Percentiles rank a stretch among this genome's conserved stretches.
These are phyloP conservation scores for Sphaerobolus stellatus DNA, from an alignment of 1,284 basidiomycete species.

Conservation along the genomic window DNA sequence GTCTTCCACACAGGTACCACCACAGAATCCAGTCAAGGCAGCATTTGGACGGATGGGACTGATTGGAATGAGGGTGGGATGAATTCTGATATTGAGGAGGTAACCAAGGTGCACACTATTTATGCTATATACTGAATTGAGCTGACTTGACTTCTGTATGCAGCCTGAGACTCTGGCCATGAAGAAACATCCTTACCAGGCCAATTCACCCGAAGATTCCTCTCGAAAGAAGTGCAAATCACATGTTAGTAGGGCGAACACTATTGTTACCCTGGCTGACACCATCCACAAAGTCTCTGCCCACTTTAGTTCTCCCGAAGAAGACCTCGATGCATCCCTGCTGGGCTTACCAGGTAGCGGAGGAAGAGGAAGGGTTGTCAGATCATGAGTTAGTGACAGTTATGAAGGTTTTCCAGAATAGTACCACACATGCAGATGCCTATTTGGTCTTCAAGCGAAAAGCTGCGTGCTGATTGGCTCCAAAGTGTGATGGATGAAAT, in stretches of 20 bases:
- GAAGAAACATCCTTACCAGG: not conserved
- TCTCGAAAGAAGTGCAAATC: not conserved
- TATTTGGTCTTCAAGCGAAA: conserved; percentile 22
- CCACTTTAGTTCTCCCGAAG: not conserved
- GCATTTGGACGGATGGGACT: too few species aligned
- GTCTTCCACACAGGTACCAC: conserved; percentile 20
- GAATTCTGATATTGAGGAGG: not conserved
- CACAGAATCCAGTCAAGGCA: not conserved
- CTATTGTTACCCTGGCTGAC: not conserved
- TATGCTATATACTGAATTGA: not conserved
- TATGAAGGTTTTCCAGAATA: conserved; percentile 20
- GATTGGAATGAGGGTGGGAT: too few species aligned
- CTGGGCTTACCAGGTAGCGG: conserved; percentile 9
- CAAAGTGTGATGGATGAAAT: not conserved
- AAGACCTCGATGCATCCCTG: conserved; percentile 1
- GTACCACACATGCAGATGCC: conserved; percentile 26
- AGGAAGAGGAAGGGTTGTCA: conserved; percentile 17
- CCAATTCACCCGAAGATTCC: not conserved
- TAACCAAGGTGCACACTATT: not conserved
- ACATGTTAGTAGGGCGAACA: not conserved
- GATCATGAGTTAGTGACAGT: conserved; percentile 10
- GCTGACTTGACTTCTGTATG: not conserved
- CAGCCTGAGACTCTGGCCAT: not conserved
- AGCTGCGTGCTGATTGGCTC: not conserved
- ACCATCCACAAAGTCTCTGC: not conserved